A percentile compares a stretch with the other conserved stretches of the same genome.
Evolutionary conservation across 805 yeast genomes (phyloP).

Genomic region (Candida fluviatilis): DNA sequence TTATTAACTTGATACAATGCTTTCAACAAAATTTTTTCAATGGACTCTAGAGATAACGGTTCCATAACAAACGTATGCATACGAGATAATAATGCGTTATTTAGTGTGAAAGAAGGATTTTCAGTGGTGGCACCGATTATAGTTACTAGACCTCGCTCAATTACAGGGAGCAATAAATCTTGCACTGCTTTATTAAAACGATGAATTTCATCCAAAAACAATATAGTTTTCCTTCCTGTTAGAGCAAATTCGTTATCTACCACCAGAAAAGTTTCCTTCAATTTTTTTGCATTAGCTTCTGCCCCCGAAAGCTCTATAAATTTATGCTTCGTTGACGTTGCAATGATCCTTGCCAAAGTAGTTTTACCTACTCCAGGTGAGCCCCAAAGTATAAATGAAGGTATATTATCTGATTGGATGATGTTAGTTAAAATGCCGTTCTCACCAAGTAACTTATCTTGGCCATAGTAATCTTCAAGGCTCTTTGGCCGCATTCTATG

Average conservation of each 20-base stretch:
- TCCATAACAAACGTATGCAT: slow-evolving; percentile 45
- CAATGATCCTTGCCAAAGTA: slow-evolving; percentile 37
- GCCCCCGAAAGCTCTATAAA: slow-evolving; percentile 41
- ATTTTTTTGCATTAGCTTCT: slow-evolving; percentile 30
- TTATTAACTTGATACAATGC: slow-evolving; percentile 49
- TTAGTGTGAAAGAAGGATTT: slow-evolving; percentile 50
- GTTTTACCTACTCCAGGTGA: slow-evolving; percentile 45
- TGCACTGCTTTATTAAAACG: slow-evolving; percentile 41
- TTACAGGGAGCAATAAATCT: slow-evolving; percentile 38
- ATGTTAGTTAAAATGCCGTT: slow-evolving; percentile 34
- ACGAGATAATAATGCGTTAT: slow-evolving; percentile 39
- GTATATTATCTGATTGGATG: slow-evolving; percentile 29
- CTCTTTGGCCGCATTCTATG: slow-evolving; percentile 37
- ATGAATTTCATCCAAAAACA: slow-evolving; percentile 43
- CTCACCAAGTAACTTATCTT: slow-evolving; percentile 35
- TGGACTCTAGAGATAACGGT: slow-evolving; percentile 26
- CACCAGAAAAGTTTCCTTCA: slow-evolving; percentile 30
- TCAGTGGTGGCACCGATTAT: slow-evolving; percentile 54
- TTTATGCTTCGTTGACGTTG: slow-evolving; percentile 24
- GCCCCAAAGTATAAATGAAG: slow-evolving; percentile 43
- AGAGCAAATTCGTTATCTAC: slow-evolving; percentile 34
- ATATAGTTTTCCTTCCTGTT: slow-evolving; percentile 37
- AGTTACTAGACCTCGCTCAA: slow-evolving; percentile 36
- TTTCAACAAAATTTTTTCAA: slow-evolving; percentile 30
- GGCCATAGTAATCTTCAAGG: slow-evolving; percentile 38